Percentiles rank a stretch among this genome's conserved stretches.
These are phyloP conservation scores for Solanum ahanhuiri DNA, from an alignment of 257 asterid species.

Conservation along the genomic window DNA sequence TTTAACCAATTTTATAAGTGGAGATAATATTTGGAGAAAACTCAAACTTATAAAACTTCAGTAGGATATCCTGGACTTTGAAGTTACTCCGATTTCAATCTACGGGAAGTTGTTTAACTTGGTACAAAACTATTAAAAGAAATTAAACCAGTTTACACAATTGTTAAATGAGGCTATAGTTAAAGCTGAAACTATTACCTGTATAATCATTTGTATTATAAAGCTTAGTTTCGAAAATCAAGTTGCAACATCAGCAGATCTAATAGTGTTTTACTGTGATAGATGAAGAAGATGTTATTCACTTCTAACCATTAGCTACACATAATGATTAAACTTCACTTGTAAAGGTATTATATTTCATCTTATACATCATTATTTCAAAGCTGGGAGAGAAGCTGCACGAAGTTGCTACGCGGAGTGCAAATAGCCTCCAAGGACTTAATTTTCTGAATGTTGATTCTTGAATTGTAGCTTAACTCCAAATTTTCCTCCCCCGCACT, in stretches of 20 bases:
- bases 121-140: neutral
- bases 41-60: neutral
- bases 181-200: neutral
- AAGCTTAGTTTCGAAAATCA: neutral
- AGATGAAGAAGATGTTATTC: neutral
- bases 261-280: neutral
- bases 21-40: too few relatives aligned
- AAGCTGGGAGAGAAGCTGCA: conserved; percentile 19
- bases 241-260: neutral
- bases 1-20: neutral
- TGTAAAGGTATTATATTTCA: neutral
- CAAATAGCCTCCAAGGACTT: conserved; percentile 35
- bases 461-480: conserved; percentile 1
- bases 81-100: too few relatives aligned
- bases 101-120: neutral
- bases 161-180: neutral
- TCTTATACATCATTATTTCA: neutral
- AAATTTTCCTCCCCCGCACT: neutral
- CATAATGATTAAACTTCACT: neutral
- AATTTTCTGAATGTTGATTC: conserved; percentile 15
- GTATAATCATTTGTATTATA: neutral
- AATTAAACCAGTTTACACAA: too few relatives aligned
- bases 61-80: neutral
- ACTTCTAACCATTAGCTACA: neutral
- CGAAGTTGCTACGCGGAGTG: conserved; percentile 9